Percentiles rank a stretch among this genome's conserved stretches.
Conservation (phyloP, 306 rosid genomes). For the Vicia faba region DNA sequence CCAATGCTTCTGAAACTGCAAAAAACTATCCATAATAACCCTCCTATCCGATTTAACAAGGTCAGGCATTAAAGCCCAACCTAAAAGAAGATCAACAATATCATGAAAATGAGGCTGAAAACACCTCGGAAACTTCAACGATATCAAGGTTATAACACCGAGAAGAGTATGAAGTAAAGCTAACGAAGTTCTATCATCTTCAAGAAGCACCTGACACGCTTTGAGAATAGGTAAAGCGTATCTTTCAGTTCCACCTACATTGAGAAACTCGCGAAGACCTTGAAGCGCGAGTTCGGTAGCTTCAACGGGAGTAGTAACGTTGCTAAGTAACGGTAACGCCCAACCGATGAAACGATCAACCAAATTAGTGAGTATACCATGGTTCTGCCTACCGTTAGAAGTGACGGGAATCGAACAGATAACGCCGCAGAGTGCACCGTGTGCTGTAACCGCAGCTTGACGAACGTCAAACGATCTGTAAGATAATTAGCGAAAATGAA, state of each 20-base stretch:
- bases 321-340: constrained; percentile 84
- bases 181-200: constrained; percentile 93
- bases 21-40: constrained; percentile 78
- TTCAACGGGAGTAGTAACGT: constrained; percentile 52
- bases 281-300: constrained; percentile 76
- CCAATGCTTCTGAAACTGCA: constrained; percentile 97
- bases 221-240: constrained; percentile 78
- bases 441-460: constrained; percentile 71
- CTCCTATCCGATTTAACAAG: constrained; percentile 64
- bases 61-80: constrained; percentile 88
- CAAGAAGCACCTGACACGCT: constrained; percentile 85
- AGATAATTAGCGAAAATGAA: constrained; percentile 10
- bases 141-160: constrained; percentile 74
- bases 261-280: constrained; percentile 78
- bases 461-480: constrained; percentile 72
- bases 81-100: constrained; percentile 79
- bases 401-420: constrained; percentile 62
- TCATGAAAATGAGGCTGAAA: constrained; percentile 89
- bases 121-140: constrained; percentile 70
- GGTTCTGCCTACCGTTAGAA: constrained; percentile 75
- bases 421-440: constrained; percentile 82
- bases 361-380: constrained; percentile 63
- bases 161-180: constrained; percentile 62
- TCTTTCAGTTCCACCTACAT: constrained; percentile 81
- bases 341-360: constrained; percentile 87